Base-by-base conservation (phyloP, 345 rosid species). In the Eutrema heterophyllum region DNA sequence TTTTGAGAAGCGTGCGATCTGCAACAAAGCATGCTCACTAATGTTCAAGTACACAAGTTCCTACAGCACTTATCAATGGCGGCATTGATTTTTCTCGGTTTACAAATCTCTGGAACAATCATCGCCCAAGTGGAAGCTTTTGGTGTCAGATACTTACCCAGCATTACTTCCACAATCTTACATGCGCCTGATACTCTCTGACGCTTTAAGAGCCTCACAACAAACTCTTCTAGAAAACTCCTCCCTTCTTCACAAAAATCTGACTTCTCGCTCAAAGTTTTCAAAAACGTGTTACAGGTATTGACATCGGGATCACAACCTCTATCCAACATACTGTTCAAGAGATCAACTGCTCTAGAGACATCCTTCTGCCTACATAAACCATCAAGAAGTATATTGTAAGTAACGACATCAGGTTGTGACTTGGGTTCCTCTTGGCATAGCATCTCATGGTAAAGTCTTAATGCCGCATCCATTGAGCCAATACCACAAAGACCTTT, bases 371-470 rank as follows among this genome's bases (percentile, higher is more conserved):
- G 85, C 80, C 79, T 84, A 75, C 92, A 87, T 68, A 95, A 87
- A 48, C 96, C 92, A 64, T 83, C 77, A 11, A 90, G 73, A 70
- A 95, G 91, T 81, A 88, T 87, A 83, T 92, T 92, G 68, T 95
- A 95, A 32, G 94, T 88, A 69, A 95, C 74, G 39, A 90, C 88
- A 80, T 95, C 99, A 21, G 99, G 98, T 41, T 87, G 93, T 77
- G 88, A 82, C 54, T 73, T 70, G 8, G 90, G 81, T 52, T 79
- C 96, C 61, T 68, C 79, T 75, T 71, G 84, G 68, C 85, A 95
- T 69, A 95, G 82, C 98, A 95, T 95, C 87, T 92, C 91, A 79
- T 90, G 82, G 63, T 82, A 92, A 67, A 87, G 89, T 75, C 87
- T 85, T 60, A 92, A 78, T 30, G 90, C 98, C 46, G 82, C 88